These are phyloP conservation scores for Nothophaeocryptopus gaeumannii DNA, from an alignment of 2,329 filamentous ascomycete genomes.

Conservation along the genomic window DNA sequence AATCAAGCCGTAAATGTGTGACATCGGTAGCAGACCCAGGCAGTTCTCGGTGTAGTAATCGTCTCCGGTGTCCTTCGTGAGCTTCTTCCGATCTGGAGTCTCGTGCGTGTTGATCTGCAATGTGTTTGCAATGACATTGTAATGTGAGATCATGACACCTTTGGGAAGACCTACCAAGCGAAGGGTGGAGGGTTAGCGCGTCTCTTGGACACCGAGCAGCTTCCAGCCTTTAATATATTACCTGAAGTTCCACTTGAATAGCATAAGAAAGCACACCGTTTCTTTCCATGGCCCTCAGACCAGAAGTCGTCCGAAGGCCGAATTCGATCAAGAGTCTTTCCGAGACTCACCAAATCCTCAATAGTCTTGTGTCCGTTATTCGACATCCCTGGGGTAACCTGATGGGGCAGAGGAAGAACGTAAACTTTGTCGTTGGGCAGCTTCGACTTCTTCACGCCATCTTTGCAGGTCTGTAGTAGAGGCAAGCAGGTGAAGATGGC, in stretches of 20 bases:
- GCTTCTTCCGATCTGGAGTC: slow-evolving; percentile 38
- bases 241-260: slow-evolving; percentile 80
- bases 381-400: slow-evolving; percentile 49
- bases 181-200: no score
- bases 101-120: slow-evolving; percentile 60
- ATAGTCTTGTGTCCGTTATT: slow-evolving; percentile 60
- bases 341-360: slow-evolving; percentile 63
- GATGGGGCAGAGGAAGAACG: slow-evolving; percentile 64
- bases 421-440: slow-evolving; percentile 66
- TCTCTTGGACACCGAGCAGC: no score
- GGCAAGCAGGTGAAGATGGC: slow-evolving; percentile 70
- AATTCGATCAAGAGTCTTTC: slow-evolving; percentile 53
- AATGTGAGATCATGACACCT: slow-evolving; percentile 77
- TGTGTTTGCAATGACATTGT: slow-evolving; percentile 74
- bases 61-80: slow-evolving; percentile 16
- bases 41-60: slow-evolving; percentile 50
- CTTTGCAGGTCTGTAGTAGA: slow-evolving; percentile 61
- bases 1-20: slow-evolving; percentile 77
- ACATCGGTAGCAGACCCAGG: slow-evolving; percentile 73
- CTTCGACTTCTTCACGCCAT: slow-evolving; percentile 61
- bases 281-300: slow-evolving; percentile 62
- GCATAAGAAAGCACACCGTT: slow-evolving; percentile 71
- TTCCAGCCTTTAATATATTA: no score
- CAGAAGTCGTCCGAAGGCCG: slow-evolving; percentile 54
- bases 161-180: no score